Evolutionary conservation across 2,329 filamentous ascomycete species (phyloP), one percentile per base, ranked within the genome.

Genomic region (Drechslera avenae): DNA sequence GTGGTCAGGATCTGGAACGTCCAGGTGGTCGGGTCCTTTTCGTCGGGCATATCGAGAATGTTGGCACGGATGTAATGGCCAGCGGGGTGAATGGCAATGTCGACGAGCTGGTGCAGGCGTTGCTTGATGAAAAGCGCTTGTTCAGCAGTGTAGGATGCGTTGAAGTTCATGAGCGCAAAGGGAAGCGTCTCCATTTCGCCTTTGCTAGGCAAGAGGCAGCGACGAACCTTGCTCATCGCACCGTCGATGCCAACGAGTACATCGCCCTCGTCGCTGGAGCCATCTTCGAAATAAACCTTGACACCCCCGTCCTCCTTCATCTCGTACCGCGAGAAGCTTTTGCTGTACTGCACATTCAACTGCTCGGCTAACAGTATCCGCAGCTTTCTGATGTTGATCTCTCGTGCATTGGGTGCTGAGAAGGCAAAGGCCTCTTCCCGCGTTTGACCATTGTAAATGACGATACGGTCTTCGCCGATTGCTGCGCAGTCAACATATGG

Each of bases 331-430:
- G 47, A 39, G 32, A 67, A 66, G 16, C 31, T 58, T 40, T 60
- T 66, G 9, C 57, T 45, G 32, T 67, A 68, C 1, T 64, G 46
- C 4, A 78, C 67, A 45, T 75, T 62, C 2, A 77, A 40, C 2
- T 60, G 71, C 42, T 73, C 62, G 1, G 67, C 63, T 17, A 74
- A 57, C 4, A 76, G 51, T 4, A 63, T 54, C 4, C 76, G 72
- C 26, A 78, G 58, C 42, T 74, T 73, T 12, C 72, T 66, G 5
- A 69, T 69, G 35, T 69, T 69, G 51, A 69, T 69, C 41, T 69
- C 66, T 32, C 60, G 48, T 8, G 65, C 66, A 23, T 72, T 67
- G 2, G 69, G 68, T 9, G 74, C 60, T 2, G 72, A 67, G 18
- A 73, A 66, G 3, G 71, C 66, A 23, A 73, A 68, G 3, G 68